Base-by-base conservation (phyloP, 2,329 filamentous ascomycete species). In the Botrytis aclada region DNA sequence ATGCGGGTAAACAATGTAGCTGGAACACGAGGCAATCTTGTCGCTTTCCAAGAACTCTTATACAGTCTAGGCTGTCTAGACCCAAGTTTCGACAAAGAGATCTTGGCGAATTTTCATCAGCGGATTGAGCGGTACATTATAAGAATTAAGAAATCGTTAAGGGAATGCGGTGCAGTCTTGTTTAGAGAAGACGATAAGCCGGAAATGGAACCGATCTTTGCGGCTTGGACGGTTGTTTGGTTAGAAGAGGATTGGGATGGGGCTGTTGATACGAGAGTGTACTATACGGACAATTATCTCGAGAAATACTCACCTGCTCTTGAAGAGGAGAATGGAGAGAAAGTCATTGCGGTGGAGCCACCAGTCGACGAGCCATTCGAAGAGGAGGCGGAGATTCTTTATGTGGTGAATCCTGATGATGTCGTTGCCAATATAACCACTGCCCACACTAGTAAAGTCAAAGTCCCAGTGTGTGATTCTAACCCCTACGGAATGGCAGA, bases 171-270 rank as follows among this genome's bases (percentile, higher is more conserved):
- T n/a, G 67, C 67, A 5, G 34, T 70, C 22, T 34, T 29, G 5
- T 70, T 63, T 6, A 18, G 4, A 2, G 12, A 8, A 45, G 39
- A 70, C 6, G 67, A 60, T n/a, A 63, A n/a, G 20, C 18, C 8
- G 22, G 54, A 34, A 45, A 29, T 37, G 39, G 37, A 60, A 16
- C 65, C 65, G 8, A 16, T 41, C 1, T 58, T 74, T 41, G 60
- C 43, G 18, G 70, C 72, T 34, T 62, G 37, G 41, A 72, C 60
- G 2, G 39, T 63, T 9, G 69, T 51, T 45, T 70, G 67, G 67
- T 45, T 63, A 5, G 58, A 60, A 34, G 22, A 63, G 54, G 39
- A 63, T 22, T 70, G 67, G 67, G 39, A 70, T 70, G 67, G 67
- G 18, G 25, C n/a, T 9, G 39, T 56, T 32, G 47, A 69, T 29